Base-by-base conservation (phyloP, 2,329 filamentous ascomycete genomes). In the Paraconiothyrium sp. region DNA sequence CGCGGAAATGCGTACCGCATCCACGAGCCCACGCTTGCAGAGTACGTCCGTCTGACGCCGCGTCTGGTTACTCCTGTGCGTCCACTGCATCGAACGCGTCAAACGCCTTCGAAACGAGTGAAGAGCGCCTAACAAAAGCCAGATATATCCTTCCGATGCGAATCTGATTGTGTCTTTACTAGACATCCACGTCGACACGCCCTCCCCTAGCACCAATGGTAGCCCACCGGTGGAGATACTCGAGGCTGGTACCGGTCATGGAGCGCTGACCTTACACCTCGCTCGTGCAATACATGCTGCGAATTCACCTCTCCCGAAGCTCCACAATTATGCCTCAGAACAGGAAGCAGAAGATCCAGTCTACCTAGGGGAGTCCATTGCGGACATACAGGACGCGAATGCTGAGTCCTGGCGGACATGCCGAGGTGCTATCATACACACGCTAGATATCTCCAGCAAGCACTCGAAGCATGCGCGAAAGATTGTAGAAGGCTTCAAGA, bases 221-320 rank as follows among this genome's bases (percentile, higher is more conserved):
- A 43, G 63, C 77, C 81, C 71, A 9, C 86, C 84, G 0, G 76
- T 94, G 13, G 90, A 94, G 73, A 91, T 95, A 48, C 88, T 95
- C 56, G 92, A 95, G 78, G 92, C 92, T 50, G 92, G 92, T 16
- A 95, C 92, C 3, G 92, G 92, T n/a, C 91, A 94, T 82, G 92
- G 92, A 60, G 89, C 90, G 37, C 79, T 95, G 60, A 94, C 92
- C 0, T 78, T 95, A 4, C 87, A 94, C 72, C 83, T 95, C 24
- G 89, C 91, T 34, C 86, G 91, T 56, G 91, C 91, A 2, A 87
- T 95, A 49, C 90, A 94, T 73, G 91, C 87, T 48, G 90, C 88
- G 20, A 94, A 94, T 71, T 80, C 86, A 2, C 78, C 82, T 3
- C 79, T 85, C 6, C 83, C 84, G 0, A 71, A 76, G 14, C 46